These are phyloP conservation scores for Trichocladium antarcticum DNA, from an alignment of 495 filamentous ascomycete species.

Conservation along the genomic window DNA sequence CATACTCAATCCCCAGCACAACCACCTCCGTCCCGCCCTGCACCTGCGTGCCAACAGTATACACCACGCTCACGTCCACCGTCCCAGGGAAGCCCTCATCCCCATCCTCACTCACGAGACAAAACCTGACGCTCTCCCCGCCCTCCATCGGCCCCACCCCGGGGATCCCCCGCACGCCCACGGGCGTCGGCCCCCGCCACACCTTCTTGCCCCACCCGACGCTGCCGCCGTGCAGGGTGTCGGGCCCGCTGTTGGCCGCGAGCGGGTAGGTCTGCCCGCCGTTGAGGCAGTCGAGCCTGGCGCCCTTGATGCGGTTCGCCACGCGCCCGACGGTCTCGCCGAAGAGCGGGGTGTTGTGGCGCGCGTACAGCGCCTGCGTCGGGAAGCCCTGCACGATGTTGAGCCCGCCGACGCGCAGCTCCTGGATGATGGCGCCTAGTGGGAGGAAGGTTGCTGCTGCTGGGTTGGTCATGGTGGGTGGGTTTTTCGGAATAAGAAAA, in stretches of 20 bases:
- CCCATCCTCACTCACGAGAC: slow-evolving; percentile 56
- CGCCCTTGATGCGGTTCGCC: slow-evolving; percentile 74
- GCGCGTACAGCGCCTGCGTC: slow-evolving; percentile 56
- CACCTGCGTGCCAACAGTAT: slow-evolving; percentile 57
- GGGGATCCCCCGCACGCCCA: slow-evolving; percentile 37
- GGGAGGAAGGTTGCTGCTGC: slow-evolving; percentile 50
- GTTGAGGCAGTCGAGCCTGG: slow-evolving; percentile 61
- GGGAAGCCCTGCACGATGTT: slow-evolving; percentile 87
- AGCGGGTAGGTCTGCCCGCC: slow-evolving; percentile 54
- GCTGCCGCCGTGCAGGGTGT: slow-evolving; percentile 71
- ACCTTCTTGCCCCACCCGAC: slow-evolving; percentile 75
- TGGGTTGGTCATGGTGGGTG: background rate
- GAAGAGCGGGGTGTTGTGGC: slow-evolving; percentile 66
- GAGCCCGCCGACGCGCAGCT: slow-evolving; percentile 59
- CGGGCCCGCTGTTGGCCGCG: slow-evolving; percentile 61
- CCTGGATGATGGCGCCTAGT: slow-evolving; percentile 78
- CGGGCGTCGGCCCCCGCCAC: slow-evolving; percentile 63
- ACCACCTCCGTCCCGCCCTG: slow-evolving; percentile 48
- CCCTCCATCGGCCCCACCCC: slow-evolving; percentile 48
- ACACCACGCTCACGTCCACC: slow-evolving; percentile 66
- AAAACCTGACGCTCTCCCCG: slow-evolving; percentile 66
- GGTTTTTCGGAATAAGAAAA: no score
- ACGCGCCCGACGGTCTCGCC: slow-evolving; percentile 90
- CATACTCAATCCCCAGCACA: slow-evolving; percentile 75
- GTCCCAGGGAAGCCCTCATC: slow-evolving; percentile 84